phyloP scores from a whole-genome alignment of 371 early-diverging fungal species.

The Circinella minor region DNA sequence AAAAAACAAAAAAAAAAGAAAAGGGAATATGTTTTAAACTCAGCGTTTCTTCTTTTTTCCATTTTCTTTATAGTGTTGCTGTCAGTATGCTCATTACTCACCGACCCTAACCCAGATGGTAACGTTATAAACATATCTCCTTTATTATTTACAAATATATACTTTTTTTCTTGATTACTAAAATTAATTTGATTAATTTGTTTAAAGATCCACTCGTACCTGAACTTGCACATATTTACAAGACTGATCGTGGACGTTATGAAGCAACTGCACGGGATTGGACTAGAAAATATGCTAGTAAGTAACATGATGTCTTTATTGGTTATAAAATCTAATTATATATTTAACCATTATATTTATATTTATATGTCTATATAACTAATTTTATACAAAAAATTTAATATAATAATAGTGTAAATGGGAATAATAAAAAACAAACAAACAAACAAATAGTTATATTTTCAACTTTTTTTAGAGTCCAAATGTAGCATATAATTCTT shows the following conservation, averaged over 20 bases:
- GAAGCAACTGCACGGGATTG: constrained; percentile 92
- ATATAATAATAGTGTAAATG: background rate
- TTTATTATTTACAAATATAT: too few relatives aligned
- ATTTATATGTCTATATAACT: too few relatives aligned
- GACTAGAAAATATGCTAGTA: constrained; percentile 89
- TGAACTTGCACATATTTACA: constrained; percentile 97
- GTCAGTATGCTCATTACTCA: constrained; percentile 96
- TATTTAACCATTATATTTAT: background rate
- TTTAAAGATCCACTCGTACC: constrained; percentile 87
- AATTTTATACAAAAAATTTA: too few relatives aligned
- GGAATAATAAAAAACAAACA: too few relatives aligned
- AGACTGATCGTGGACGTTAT: constrained; percentile 90
- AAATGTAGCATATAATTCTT: too few relatives aligned
- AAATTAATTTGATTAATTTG: too few relatives aligned
- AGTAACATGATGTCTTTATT: constrained; percentile 12
- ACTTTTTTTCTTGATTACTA: too few relatives aligned
- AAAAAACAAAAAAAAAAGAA: too few relatives aligned
- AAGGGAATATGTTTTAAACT: background rate
- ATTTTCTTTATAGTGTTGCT: constrained; percentile 74
- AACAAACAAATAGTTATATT: too few relatives aligned
- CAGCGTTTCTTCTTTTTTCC: constrained; percentile 16
- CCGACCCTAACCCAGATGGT: constrained; percentile 97
- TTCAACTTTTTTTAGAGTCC: too few relatives aligned
- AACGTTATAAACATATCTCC: constrained; percentile 16
- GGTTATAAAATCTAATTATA: background rate